Percentiles rank a stretch among this genome's conserved stretches.
phyloP scores from a whole-genome alignment of 495 filamentous ascomycete species.

The Aspergillus bertholletiae region DNA sequence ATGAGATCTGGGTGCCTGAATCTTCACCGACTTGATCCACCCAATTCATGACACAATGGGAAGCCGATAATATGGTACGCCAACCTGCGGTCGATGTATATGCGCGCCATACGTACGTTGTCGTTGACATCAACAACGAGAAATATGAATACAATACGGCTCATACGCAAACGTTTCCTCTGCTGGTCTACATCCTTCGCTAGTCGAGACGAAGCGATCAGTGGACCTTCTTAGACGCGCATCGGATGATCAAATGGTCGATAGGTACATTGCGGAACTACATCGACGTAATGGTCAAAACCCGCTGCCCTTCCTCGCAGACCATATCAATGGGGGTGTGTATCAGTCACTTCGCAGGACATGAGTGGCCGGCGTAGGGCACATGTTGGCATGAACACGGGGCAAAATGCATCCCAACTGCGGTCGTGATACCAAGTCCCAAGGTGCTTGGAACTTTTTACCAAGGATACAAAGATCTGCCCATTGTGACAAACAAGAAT shows the following conservation, averaged over 20 bases:
- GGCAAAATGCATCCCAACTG: too few relatives aligned
- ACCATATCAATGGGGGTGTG: conserved; percentile 5
- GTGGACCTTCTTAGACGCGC: conserved; percentile 4
- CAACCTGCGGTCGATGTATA: conserved; percentile 2
- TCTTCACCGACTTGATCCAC: too few relatives aligned
- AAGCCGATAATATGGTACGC: neutral
- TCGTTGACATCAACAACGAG: conserved; percentile 7
- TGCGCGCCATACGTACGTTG: conserved; percentile 5
- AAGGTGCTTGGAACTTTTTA: too few relatives aligned
- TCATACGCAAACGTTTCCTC: neutral
- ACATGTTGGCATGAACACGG: too few relatives aligned
- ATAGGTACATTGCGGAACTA: neutral
- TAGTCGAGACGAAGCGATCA: neutral
- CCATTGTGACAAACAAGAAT: too few relatives aligned
- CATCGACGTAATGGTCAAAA: conserved; percentile 6
- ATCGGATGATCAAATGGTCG: conserved; percentile 2
- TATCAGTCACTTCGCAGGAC: neutral
- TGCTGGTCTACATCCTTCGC: conserved; percentile 6
- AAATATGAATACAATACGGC: conserved; percentile 3
- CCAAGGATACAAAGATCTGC: too few relatives aligned
- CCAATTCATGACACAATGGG: neutral
- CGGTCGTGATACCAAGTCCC: too few relatives aligned
- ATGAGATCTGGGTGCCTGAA: too few relatives aligned
- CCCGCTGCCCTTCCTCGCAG: conserved; percentile 2
- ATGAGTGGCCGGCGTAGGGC: neutral